These are phyloP conservation scores for Ganoderma meredithae DNA, from an alignment of 1,284 basidiomycete genomes.

Conservation along the genomic window DNA sequence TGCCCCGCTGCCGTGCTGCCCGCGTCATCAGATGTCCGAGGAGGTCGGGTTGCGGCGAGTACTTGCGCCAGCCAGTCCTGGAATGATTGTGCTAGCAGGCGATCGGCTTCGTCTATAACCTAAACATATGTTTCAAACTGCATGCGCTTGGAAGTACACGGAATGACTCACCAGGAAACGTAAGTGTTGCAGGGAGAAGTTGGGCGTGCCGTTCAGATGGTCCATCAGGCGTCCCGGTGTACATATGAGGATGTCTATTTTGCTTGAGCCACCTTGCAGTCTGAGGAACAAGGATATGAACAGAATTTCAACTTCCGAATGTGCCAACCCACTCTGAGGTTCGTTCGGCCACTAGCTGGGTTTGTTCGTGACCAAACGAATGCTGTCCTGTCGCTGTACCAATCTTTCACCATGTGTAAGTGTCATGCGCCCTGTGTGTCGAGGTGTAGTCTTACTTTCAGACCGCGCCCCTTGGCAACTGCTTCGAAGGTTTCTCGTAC, in stretches of 20 bases:
- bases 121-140: slow-evolving; percentile 40
- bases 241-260: slow-evolving; percentile 93
- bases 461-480: slow-evolving; percentile 83
- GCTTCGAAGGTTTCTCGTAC: slow-evolving; percentile 92
- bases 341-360: slow-evolving; percentile 68
- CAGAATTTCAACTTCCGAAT: too few relatives aligned
- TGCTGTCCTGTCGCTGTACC: slow-evolving; percentile 85
- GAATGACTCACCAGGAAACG: slow-evolving; percentile 78
- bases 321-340: slow-evolving; percentile 49
- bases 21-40: slow-evolving; percentile 35
- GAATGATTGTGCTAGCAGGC: slow-evolving; percentile 93
- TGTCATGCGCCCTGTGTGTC: neutral
- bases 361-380: slow-evolving; percentile 85
- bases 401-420: slow-evolving; percentile 53
- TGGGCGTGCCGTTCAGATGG: slow-evolving; percentile 87
- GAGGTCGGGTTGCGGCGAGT: slow-evolving; percentile 72
- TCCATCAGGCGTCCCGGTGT: slow-evolving; percentile 97
- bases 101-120: slow-evolving; percentile 98
- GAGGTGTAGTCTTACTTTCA: slow-evolving; percentile 66
- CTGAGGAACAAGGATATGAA: slow-evolving; percentile 43
- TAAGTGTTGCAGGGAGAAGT: slow-evolving; percentile 93
- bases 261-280: slow-evolving; percentile 80
- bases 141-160: neutral
- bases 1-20: neutral
- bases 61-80: slow-evolving; percentile 94